A percentile compares a stretch with the other conserved stretches of the same genome.
These are phyloP conservation scores for Fraxinus latifolia DNA, from an alignment of 305 asterid species.

Conservation along the genomic window DNA sequence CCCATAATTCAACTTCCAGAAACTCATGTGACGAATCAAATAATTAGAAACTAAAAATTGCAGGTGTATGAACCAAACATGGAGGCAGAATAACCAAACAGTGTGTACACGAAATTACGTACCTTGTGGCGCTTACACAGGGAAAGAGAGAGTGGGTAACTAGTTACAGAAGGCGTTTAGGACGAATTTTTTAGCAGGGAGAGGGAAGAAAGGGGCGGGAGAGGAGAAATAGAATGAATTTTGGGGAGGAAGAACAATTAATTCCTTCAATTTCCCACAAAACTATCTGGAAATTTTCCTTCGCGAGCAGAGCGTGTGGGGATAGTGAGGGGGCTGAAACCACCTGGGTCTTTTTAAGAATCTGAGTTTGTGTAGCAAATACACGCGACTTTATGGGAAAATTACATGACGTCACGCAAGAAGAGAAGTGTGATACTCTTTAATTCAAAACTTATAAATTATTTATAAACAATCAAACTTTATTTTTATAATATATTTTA, in stretches of 20 bases:
- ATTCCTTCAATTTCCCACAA: conserved; percentile 32
- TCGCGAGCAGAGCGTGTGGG: background rate
- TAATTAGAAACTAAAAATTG: background rate
- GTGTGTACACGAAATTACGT: background rate
- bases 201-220: conserved; percentile 8
- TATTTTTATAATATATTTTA: no score
- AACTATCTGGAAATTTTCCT: conserved; percentile 13
- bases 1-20: conserved; percentile 4
- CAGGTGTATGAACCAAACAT: background rate
- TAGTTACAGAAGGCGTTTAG: background rate
- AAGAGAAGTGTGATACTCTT: background rate
- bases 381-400: background rate
- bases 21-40: background rate
- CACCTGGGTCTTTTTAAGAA: background rate
- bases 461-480: no score
- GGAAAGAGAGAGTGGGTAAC: background rate
- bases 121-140: background rate
- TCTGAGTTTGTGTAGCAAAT: background rate
- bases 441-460: background rate
- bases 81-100: background rate
- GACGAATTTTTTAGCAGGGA: background rate
- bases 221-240: background rate
- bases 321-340: background rate
- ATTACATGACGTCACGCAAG: background rate
- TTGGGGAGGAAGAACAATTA: conserved; percentile 31